Base-by-base conservation (phyloP, 257 asterid species). In the Solanum lycopersicoides region DNA sequence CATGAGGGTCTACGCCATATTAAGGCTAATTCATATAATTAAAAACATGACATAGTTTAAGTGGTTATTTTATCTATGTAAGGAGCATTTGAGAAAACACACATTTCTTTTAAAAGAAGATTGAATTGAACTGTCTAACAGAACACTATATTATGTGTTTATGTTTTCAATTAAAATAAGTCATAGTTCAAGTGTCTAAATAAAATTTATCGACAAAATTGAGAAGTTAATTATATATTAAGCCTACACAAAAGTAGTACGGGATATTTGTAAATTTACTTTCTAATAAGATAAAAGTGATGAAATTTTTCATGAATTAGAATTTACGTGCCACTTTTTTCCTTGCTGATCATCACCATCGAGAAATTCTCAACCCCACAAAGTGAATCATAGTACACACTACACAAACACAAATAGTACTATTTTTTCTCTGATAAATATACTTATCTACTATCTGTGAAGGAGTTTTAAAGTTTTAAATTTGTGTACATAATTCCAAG, bases 131-230 rank as follows among this genome's bases (percentile, higher is more conserved):
- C 1, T 4, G 1, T 63, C 71, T n/a, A n/a, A 63, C 5, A 63
- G 8, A 7, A n/a, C 15, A 10, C 14, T 63, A 60, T 63, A 23
- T 0, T 63, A 63, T 63, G 15, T 10, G 0, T 63, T 63, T 23
- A 63, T 0, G 0, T 2, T 63, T 63, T 63, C 32, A 23, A 63
- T 4, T 10, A n/a, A 23, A 23, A n/a, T 0, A 63, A 63, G 0
- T 63, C 0, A 0, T 4, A 23, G 14, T 63, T 63, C 0, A 4
- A 63, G 0, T 4, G 12, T 63, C 0, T 11, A 23, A 23, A 63
- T 63, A 63, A 63, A 63, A 63, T 23, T 63, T 4, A 63, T 63
- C 14, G 1, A 0, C 8, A 63, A 59, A 0, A 0, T 59, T 59
- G 1, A 59, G 0, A 20, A 0, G 1, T 59, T 0, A 20, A 0